Percentiles rank a stretch among this genome's conserved stretches.
Evolutionary conservation across 176 grass and related monocot species (phyloP).

Genomic region (Carex littledalei): DNA sequence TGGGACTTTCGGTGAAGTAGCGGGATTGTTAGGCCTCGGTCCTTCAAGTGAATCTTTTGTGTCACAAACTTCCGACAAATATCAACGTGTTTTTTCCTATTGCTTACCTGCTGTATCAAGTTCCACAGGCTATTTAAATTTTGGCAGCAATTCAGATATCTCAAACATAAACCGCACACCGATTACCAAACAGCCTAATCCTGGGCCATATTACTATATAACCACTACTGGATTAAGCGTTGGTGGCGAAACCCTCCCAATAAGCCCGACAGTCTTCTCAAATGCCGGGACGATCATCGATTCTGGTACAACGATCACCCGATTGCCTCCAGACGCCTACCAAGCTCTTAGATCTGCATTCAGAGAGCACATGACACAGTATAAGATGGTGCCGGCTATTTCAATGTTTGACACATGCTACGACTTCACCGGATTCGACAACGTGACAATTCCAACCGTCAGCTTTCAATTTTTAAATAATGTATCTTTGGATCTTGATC

Average conservation of each 20-base stretch:
- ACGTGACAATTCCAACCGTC: constrained; percentile 9
- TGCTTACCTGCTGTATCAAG: too few species aligned
- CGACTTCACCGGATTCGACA: constrained; percentile 24
- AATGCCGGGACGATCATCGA: constrained; percentile 12
- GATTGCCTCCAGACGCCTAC: constrained; percentile 31
- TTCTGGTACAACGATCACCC: constrained; percentile 42
- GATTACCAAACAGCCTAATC: not conserved
- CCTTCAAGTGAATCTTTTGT: too few species aligned
- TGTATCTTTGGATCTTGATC: constrained; percentile 14
- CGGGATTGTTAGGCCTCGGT: not conserved
- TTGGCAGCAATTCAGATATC: too few species aligned
- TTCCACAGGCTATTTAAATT: too few species aligned
- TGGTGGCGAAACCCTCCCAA: not conserved
- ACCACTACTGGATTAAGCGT: constrained; percentile 26
- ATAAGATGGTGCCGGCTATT: not conserved
- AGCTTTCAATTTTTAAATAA: constrained; percentile 22
- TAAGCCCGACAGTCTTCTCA: constrained; percentile 9
- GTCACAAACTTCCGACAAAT: too few species aligned
- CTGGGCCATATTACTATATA: not conserved
- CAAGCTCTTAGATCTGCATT: constrained; percentile 13
- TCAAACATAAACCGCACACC: constrained; percentile 21
- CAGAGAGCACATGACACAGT: constrained; percentile 25
- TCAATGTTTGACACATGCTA: constrained; percentile 33
- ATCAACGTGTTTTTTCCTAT: too few species aligned
- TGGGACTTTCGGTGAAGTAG: not conserved